Evolutionary conservation across 31 red algal genomes (phyloP).

Genomic region (Asparagopsis taxiformis): DNA sequence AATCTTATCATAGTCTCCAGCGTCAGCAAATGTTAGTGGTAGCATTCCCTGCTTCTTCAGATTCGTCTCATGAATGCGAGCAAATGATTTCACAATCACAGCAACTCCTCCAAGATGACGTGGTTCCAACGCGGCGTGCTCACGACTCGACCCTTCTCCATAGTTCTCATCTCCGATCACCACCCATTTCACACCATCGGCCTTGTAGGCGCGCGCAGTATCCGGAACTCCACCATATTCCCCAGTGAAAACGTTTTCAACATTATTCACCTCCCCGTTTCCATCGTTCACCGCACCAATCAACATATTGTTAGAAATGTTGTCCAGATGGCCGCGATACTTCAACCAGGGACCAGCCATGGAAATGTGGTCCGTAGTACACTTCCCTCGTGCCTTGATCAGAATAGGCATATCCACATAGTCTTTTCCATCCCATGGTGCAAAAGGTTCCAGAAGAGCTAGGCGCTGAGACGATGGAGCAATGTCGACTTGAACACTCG

Average conservation of each 20-base stretch:
- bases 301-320: constrained; percentile 99
- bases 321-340: constrained; percentile 98
- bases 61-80: constrained; percentile 99
- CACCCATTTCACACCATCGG: constrained; percentile 81
- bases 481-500: constrained; percentile 59
- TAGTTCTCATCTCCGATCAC: constrained; percentile 99
- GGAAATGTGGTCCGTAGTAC: constrained; percentile 99
- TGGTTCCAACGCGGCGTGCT: constrained; percentile 95
- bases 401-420: constrained; percentile 88
- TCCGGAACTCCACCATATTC: constrained; percentile 88
- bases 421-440: constrained; percentile 91
- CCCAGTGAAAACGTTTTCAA: constrained; percentile 77
- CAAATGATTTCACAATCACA: constrained; percentile 97
- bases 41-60: constrained; percentile 99
- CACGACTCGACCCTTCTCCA: constrained; percentile 93
- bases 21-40: constrained; percentile 87
- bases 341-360: constrained; percentile 99
- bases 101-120: constrained; percentile 94
- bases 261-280: constrained; percentile 89
- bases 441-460: constrained; percentile 88
- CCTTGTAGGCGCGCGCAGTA: constrained; percentile 97
- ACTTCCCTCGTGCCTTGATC: constrained; percentile 97
- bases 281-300: constrained; percentile 98
- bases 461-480: constrained; percentile 67
- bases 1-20: constrained; percentile 98